phyloP scores from a whole-genome alignment of 257 asterid genomes.

The Solanum pinnatisectum region DNA sequence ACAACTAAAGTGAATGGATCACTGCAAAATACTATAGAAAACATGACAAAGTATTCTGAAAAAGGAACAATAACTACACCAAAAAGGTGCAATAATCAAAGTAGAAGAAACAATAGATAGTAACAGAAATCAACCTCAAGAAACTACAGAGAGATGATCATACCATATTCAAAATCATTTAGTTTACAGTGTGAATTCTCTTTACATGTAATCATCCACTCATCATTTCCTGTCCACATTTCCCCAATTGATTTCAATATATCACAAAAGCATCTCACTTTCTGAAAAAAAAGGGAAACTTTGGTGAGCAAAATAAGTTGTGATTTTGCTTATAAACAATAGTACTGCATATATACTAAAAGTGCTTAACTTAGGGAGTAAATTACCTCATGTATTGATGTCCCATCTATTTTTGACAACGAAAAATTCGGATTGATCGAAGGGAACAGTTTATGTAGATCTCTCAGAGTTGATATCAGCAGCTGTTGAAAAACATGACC shows the following conservation, averaged over 20 bases:
- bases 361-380: neutral
- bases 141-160: neutral
- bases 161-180: conserved; percentile 44
- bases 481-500: conserved; percentile 32
- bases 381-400: conserved; percentile 49
- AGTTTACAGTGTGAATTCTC: conserved; percentile 21
- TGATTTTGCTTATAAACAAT: neutral
- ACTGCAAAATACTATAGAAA: neutral
- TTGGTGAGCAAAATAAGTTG: neutral
- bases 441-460: conserved; percentile 46
- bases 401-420: conserved; percentile 35
- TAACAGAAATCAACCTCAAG: neutral
- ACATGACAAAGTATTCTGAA: neutral
- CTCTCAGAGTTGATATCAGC: conserved; percentile 61
- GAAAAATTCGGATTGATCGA: conserved; percentile 14
- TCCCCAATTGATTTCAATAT: conserved; percentile 61
- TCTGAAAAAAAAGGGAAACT: conserved; percentile 18
- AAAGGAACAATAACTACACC: neutral
- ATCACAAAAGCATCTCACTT: conserved; percentile 47
- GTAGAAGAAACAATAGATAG: neutral
- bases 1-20: neutral
- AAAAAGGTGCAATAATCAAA: neutral
- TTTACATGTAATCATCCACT: conserved; percentile 59
- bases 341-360: neutral
- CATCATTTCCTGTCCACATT: conserved; percentile 52